These are phyloP conservation scores for Antrodiella citrinella DNA, from an alignment of 768 basidiomycete species.

Conservation along the genomic window DNA sequence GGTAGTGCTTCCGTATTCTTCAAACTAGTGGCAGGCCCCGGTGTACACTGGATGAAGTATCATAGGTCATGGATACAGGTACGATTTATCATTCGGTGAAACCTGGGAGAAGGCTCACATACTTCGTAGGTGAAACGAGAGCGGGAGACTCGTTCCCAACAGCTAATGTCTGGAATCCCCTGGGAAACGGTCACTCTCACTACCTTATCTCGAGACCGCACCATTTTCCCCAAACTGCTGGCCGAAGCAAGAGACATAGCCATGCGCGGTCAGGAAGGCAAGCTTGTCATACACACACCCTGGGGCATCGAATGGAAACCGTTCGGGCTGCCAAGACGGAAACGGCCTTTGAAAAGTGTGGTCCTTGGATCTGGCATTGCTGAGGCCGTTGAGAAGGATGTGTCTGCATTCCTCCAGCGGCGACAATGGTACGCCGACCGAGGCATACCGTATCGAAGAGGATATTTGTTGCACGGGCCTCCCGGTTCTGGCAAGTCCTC, in stretches of 20 bases:
- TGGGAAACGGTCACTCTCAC: conserved; percentile 98
- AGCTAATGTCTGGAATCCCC: conserved; percentile 83
- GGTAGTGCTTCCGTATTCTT: conserved; percentile 87
- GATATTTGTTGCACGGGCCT: conserved; percentile 91
- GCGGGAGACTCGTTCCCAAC: conserved; percentile 87
- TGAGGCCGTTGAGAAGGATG: conserved; percentile 76
- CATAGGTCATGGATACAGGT: conserved; percentile 95
- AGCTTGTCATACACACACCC: conserved; percentile 91
- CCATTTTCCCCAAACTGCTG: conserved; percentile 72
- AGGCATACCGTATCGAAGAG: conserved; percentile 95
- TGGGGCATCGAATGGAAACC: conserved; percentile 97
- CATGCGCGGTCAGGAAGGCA: conserved; percentile 80
- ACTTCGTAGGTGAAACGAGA: conserved; percentile 77
- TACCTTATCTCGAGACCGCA: conserved; percentile 80
- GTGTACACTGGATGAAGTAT: conserved; percentile 89
- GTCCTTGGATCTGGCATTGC: conserved; percentile 77
- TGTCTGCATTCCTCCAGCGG: conserved; percentile 73
- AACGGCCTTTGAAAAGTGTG: conserved; percentile 82
- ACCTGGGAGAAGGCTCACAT: background rate
- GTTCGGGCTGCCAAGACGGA: conserved; percentile 85
- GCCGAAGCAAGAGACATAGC: conserved; percentile 87
- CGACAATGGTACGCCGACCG: conserved; percentile 94
- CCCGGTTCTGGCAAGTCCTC: conserved; percentile 98
- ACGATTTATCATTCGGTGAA: conserved; percentile 7
- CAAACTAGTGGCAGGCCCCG: conserved; percentile 92